Conservation (phyloP, 2,329 filamentous ascomycete genomes). For the Amphichorda felina region DNA sequence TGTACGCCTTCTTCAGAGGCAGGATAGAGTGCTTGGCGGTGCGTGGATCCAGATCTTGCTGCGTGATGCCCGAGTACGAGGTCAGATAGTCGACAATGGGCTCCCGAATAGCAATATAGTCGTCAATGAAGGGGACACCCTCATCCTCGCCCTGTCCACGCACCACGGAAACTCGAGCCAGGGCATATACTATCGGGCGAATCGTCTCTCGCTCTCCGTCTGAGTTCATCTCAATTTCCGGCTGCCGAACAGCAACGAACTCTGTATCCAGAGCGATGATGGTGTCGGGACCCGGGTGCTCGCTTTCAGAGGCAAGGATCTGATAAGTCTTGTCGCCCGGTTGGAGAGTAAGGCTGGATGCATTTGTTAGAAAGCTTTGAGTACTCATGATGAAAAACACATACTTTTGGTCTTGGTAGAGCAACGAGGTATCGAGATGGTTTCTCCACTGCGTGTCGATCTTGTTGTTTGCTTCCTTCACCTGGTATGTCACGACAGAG, state of each 20-base stretch:
- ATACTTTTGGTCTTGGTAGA: constrained; percentile 60
- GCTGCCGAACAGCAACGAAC: constrained; percentile 85
- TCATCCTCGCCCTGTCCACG: constrained; percentile 68
- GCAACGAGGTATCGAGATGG: constrained; percentile 67
- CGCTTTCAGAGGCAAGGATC: constrained; percentile 41
- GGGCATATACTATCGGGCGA: constrained; percentile 75
- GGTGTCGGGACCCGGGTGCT: constrained; percentile 58
- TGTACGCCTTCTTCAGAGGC: constrained; percentile 84
- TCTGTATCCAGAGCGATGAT: constrained; percentile 90
- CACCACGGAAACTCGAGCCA: constrained; percentile 87
- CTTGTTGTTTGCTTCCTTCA: constrained; percentile 67
- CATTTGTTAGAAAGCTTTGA: constrained; percentile 10
- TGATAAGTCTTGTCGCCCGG: constrained; percentile 40
- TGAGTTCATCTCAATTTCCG: constrained; percentile 92
- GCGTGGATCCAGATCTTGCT: constrained; percentile 70
- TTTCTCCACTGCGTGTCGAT: constrained; percentile 83
- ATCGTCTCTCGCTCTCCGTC: constrained; percentile 89
- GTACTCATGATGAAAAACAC: constrained; percentile 7
- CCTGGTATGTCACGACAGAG: constrained; percentile 76
- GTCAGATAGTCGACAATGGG: constrained; percentile 93
- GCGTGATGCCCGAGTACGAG: constrained; percentile 81
- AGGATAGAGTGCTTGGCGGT: constrained; percentile 75
- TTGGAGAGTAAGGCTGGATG: no score
- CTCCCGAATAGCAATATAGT: constrained; percentile 88
- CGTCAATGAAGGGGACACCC: constrained; percentile 85